A percentile compares a stretch with the other conserved stretches of the same genome.
Conservation (phyloP, 2,329 filamentous ascomycete species). For the Ascochyta pisi region DNA sequence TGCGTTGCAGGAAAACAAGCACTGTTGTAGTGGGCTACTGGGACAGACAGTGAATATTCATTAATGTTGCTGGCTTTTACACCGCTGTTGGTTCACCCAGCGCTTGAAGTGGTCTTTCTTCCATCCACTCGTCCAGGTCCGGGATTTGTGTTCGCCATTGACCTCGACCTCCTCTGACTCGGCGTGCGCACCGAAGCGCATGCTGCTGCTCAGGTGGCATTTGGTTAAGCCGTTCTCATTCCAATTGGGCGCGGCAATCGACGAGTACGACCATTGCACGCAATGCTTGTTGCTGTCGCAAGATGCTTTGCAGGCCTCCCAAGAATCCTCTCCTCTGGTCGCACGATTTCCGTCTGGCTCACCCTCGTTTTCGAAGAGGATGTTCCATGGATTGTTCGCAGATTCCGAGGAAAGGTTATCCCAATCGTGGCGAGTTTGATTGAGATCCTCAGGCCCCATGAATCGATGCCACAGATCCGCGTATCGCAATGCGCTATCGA, state of each 20-base stretch:
- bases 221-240: slow-evolving; percentile 43
- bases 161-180: slow-evolving; percentile 21
- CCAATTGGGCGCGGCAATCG: slow-evolving; percentile 32
- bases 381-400: slow-evolving; percentile 42
- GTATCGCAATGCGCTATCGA: slow-evolving; percentile 29
- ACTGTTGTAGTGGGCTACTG: background rate
- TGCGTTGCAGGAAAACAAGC: background rate
- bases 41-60: background rate
- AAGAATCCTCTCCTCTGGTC: slow-evolving; percentile 30
- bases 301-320: slow-evolving; percentile 37
- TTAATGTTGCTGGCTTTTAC: slow-evolving; percentile 31
- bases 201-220: slow-evolving; percentile 43
- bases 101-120: slow-evolving; percentile 35
- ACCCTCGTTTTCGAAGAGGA: slow-evolving; percentile 34
- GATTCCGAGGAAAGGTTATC: slow-evolving; percentile 42
- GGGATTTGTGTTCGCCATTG: slow-evolving; percentile 17
- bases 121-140: slow-evolving; percentile 43
- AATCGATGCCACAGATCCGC: slow-evolving; percentile 41
- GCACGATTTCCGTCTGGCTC: slow-evolving; percentile 26
- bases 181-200: slow-evolving; percentile 33
- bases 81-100: slow-evolving; percentile 40
- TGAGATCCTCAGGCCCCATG: slow-evolving; percentile 36
- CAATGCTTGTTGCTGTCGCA: slow-evolving; percentile 39
- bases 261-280: slow-evolving; percentile 45
- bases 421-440: slow-evolving; percentile 38